These are phyloP conservation scores for Pseudonitzschia delicatissima DNA, from an alignment of 108 stramenopile species.

Conservation along the genomic window DNA sequence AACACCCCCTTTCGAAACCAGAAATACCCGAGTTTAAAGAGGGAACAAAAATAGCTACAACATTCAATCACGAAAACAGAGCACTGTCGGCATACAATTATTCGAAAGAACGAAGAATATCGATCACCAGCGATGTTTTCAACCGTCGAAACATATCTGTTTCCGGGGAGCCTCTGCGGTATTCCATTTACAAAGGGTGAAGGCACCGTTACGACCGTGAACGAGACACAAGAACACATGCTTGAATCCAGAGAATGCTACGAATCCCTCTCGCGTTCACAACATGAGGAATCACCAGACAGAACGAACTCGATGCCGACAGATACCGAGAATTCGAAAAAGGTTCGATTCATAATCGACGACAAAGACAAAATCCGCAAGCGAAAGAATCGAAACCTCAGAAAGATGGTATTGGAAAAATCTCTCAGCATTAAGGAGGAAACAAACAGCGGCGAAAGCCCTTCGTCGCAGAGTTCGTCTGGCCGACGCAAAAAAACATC, in stretches of 20 bases:
- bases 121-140: too few relatives aligned
- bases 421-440: too few relatives aligned
- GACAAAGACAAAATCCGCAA: not conserved
- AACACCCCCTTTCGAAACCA: too few relatives aligned
- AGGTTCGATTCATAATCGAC: not conserved
- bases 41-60: too few relatives aligned
- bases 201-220: not conserved
- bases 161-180: not conserved
- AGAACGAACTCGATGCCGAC: not conserved
- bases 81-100: too few relatives aligned
- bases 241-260: not conserved
- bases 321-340: not conserved
- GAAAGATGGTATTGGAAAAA: not conserved
- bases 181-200: not conserved
- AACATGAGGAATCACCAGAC: too few relatives aligned
- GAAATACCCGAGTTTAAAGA: too few relatives aligned
- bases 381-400: not conserved
- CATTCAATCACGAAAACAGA: too few relatives aligned
- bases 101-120: too few relatives aligned
- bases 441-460: too few relatives aligned
- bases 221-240: not conserved
- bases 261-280: not conserved
- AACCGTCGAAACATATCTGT: not conserved
- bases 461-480: too few relatives aligned
- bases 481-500: too few relatives aligned